Evolutionary conservation across 225 moss, liverwort and hornwort genomes (phyloP).

Genomic region (Rhytidiadelphus loreus): DNA sequence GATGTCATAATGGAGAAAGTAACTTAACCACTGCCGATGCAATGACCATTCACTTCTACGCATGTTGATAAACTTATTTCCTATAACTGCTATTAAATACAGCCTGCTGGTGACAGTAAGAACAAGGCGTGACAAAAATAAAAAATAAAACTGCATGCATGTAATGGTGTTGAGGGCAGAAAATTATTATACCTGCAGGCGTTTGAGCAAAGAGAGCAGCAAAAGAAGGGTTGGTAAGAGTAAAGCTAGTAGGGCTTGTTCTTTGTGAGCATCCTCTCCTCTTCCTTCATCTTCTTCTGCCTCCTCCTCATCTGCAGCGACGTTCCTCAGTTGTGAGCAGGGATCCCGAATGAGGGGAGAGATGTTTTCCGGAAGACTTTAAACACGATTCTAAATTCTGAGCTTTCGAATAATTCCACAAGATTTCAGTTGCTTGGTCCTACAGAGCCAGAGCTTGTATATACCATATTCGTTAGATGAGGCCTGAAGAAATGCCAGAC

Average conservation of each 20-base stretch:
- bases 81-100: background rate
- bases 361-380: background rate
- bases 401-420: background rate
- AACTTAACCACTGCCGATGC: background rate
- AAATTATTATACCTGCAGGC: conserved; percentile 46
- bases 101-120: background rate
- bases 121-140: background rate
- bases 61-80: background rate
- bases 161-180: background rate
- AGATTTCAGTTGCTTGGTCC: background rate
- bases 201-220: conserved; percentile 65
- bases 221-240: conserved; percentile 62
- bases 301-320: conserved; percentile 55
- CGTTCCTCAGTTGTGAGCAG: background rate
- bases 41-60: background rate
- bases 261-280: conserved; percentile 63
- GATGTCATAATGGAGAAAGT: background rate
- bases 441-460: background rate
- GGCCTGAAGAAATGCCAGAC: conserved; percentile 52
- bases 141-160: background rate
- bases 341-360: background rate
- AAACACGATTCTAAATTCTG: background rate
- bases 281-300: conserved; percentile 80
- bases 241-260: conserved; percentile 54
- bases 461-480: conserved; percentile 67